Evolutionary conservation across 2,329 filamentous ascomycete genomes (phyloP).

Genomic region (Colletotrichum karsti): DNA sequence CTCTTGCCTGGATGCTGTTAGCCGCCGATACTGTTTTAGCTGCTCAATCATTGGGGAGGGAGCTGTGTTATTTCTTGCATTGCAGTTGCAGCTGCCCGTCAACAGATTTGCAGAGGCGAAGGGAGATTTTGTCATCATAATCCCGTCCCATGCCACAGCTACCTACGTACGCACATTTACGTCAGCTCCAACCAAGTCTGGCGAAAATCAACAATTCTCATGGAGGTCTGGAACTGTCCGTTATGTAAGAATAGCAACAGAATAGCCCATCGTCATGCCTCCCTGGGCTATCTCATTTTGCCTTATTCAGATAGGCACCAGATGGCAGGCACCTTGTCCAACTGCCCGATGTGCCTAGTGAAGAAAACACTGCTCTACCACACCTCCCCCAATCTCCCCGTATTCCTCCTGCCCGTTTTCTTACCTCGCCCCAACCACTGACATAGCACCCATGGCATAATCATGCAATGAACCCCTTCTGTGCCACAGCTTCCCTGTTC

Average conservation of each 20-base stretch:
- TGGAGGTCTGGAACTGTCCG: no score
- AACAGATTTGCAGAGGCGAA: background rate
- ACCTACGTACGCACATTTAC: background rate
- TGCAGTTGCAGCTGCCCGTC: background rate
- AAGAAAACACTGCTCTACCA: background rate
- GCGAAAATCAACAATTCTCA: no score
- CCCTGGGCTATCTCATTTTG: background rate
- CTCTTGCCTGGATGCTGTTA: conserved; percentile 9
- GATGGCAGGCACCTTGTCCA: no score
- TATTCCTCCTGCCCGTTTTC: background rate
- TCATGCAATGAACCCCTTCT: conserved; percentile 26
- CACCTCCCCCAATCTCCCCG: conserved; percentile 6
- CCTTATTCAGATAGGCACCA: background rate
- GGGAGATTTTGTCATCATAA: background rate
- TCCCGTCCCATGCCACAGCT: conserved; percentile 12
- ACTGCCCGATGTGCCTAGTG: background rate
- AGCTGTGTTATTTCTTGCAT: background rate
- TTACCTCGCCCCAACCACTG: conserved; percentile 2
- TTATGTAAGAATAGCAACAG: no score
- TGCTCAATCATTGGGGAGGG: background rate
- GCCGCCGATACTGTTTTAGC: background rate
- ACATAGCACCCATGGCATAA: conserved; percentile 10
- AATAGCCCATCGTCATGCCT: background rate
- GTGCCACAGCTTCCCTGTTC: conserved; percentile 27
- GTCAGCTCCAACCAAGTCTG: no score